Conservation (phyloP, 2,329 filamentous ascomycete genomes). For the Alternaria gaisen region DNA sequence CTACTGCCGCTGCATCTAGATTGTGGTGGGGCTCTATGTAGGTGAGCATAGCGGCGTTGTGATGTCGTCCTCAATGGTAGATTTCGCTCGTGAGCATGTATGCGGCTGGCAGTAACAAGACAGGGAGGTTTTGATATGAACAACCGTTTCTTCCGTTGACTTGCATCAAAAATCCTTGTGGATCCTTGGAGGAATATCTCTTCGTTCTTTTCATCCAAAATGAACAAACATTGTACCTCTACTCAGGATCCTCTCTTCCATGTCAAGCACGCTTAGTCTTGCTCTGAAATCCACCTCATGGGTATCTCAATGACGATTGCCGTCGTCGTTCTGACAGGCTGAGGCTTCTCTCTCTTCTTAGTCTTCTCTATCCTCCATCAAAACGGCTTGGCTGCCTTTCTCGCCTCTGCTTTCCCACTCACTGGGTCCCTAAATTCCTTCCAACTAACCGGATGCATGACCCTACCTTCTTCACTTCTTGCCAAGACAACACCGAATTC, state of each 20-base stretch:
- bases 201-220: not conserved
- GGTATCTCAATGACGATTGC: not conserved
- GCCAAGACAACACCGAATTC: slow-evolving; percentile 95
- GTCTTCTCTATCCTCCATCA: slow-evolving; percentile 15
- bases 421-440: slow-evolving; percentile 89
- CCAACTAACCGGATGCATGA: slow-evolving; percentile 95
- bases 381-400: slow-evolving; percentile 95
- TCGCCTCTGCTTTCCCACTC: slow-evolving; percentile 76
- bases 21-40: not conserved
- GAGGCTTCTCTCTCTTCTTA: not conserved
- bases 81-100: not conserved
- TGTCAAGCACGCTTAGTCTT: not conserved
- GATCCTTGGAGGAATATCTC: not conserved
- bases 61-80: not conserved
- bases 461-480: slow-evolving; percentile 83
- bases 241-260: not conserved
- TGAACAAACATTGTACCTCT: not conserved
- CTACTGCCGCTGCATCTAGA: not conserved
- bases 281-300: not conserved
- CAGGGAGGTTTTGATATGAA: not conserved
- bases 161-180: no score
- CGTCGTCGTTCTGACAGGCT: not conserved
- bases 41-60: not conserved
- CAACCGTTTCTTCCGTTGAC: not conserved
- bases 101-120: not conserved